Base-by-base conservation (phyloP, 257 asterid genomes). In the Handroanthus guayacan region DNA sequence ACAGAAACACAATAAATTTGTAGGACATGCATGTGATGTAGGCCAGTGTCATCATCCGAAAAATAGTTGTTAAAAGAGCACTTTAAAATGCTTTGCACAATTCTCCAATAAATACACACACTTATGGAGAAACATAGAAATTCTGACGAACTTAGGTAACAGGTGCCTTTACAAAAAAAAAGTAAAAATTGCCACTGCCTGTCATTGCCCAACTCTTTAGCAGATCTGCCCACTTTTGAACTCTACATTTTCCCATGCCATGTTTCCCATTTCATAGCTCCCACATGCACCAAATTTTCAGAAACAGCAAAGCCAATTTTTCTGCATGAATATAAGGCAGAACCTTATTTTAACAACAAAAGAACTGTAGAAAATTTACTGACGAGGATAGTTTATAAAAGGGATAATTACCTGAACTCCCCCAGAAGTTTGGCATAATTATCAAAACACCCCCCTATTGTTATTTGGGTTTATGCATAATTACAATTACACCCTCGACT, bases 261-360 rank as follows among this genome's bases (percentile, higher is more conserved):
- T 17, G 45, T 69, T 78, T 69, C 71, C 51, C 68, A 36, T 38
- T 47, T 64, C 62, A 44, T 36, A 13, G 61, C 75, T 70, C 73
- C 80, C 56, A 72, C 68, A 51, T 68, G 63, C 82, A 68, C 75
- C 60, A 2, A 57, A 57, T 44, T 56, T 7, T 82, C 79, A 84
- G 74, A 78, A 76, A 70, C 84, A 86, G 75, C 89, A 83, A 52
- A 86, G 82, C 87, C 87, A 86, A 31, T 83, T 78, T 65, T 78
- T 81, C 89, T 86, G 81, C 84, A 83, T 20, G 31, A 25, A 50
- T 20, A 69, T 11, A 67, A n/a, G 13, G 2, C 37, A 5, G 5
- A 39, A 5, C 48, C 16, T 25, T 1, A 10, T 12, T 55, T 51
- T 13, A 60, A 60, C 5, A 1, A 25, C 0, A 25, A 25, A 25